Percentiles rank a stretch among this genome's conserved stretches.
phyloP scores from a whole-genome alignment of 2,329 filamentous ascomycete species.

The Harringtonia lauricola region DNA sequence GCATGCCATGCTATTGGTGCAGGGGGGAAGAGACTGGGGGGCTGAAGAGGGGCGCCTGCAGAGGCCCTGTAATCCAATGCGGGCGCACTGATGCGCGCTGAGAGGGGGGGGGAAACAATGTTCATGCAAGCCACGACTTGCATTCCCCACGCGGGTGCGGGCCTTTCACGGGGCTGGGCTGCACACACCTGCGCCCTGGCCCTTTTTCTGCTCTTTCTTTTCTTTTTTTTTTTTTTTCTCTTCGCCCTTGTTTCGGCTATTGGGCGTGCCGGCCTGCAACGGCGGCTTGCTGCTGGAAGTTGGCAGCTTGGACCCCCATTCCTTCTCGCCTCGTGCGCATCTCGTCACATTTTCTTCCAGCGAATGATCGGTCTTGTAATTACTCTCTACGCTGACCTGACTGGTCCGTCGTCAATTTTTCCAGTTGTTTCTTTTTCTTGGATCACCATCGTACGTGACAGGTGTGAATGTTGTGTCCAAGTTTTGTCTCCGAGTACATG shows the following conservation, averaged over 20 bases:
- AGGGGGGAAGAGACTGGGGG: too few relatives aligned
- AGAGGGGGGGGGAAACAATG: too few relatives aligned
- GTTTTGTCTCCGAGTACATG: too few relatives aligned
- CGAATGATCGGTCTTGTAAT: background rate
- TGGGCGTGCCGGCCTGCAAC: background rate
- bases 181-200: background rate
- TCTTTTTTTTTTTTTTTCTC: background rate
- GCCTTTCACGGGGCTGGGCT: too few relatives aligned
- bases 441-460: too few relatives aligned
- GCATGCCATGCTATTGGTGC: too few relatives aligned
- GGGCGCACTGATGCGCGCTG: too few relatives aligned
- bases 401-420: background rate
- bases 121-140: background rate
- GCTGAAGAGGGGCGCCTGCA: too few relatives aligned
- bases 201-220: background rate
- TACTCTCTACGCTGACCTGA: background rate
- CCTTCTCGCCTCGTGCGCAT: background rate
- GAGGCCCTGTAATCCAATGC: too few relatives aligned
- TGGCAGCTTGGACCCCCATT: background rate
- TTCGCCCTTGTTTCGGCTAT: background rate
- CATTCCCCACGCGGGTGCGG: background rate
- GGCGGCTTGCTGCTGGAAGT: background rate
- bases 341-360: too few relatives aligned
- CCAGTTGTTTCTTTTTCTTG: too few relatives aligned
- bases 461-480: too few relatives aligned